Conservation (phyloP, 2,329 filamentous ascomycete genomes). For the Dactylellina drechsleri region DNA sequence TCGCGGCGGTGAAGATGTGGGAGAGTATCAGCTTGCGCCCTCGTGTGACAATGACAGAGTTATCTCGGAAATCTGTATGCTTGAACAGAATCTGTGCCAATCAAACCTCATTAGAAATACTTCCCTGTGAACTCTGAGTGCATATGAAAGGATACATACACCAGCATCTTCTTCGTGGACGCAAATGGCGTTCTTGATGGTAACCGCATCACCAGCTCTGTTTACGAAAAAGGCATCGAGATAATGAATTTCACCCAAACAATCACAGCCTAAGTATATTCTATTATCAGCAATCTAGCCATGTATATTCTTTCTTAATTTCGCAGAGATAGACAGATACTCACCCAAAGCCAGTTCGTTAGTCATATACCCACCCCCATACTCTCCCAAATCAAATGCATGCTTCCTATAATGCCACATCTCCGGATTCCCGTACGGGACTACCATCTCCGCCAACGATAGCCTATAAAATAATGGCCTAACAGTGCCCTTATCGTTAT, state of each 20-base stretch:
- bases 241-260: slow-evolving; percentile 91
- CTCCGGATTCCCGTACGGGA: slow-evolving; percentile 85
- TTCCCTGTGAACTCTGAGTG: background rate
- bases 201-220: slow-evolving; percentile 76
- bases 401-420: slow-evolving; percentile 83
- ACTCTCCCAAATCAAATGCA: slow-evolving; percentile 82
- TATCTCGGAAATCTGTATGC: slow-evolving; percentile 91
- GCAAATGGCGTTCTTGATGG: slow-evolving; percentile 93
- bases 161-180: slow-evolving; percentile 94
- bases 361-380: slow-evolving; percentile 84
- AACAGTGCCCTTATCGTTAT: slow-evolving; percentile 81
- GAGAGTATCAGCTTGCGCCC: slow-evolving; percentile 86
- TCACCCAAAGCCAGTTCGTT: slow-evolving; percentile 71
- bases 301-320: too few species aligned
- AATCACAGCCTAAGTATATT: slow-evolving; percentile 76
- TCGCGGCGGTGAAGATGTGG: slow-evolving; percentile 93
- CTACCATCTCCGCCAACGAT: slow-evolving; percentile 92
- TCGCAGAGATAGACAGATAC: background rate
- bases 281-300: background rate
- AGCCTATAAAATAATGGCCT: slow-evolving; percentile 88
- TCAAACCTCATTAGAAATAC: background rate
- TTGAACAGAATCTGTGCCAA: slow-evolving; percentile 79
- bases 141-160: slow-evolving; percentile 16
- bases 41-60: slow-evolving; percentile 84
- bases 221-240: slow-evolving; percentile 88